Evolutionary conservation across 179 eudicot genomes (phyloP).

Genomic region (Pouteria campechiana): DNA sequence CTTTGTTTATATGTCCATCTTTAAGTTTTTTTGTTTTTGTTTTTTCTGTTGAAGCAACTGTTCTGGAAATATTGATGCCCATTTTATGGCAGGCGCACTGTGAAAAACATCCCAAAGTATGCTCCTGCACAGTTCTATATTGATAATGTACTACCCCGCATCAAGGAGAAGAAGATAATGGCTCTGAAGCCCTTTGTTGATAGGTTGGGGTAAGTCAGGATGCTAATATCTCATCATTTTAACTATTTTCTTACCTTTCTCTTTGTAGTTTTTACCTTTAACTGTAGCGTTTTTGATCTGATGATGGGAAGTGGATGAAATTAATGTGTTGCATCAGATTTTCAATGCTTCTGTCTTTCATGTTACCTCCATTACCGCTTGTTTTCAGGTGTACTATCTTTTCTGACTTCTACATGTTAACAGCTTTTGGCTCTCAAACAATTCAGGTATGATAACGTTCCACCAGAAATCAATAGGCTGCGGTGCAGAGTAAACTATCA

Average conservation of each 20-base stretch:
- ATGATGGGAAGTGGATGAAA: too few relatives aligned
- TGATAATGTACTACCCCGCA: constrained; percentile 94
- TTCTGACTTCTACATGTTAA: constrained; percentile 1
- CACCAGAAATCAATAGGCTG: constrained; percentile 80
- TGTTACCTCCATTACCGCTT: neutral
- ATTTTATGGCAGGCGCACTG: constrained; percentile 66
- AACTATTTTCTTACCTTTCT: neutral
- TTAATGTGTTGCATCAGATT: too few relatives aligned
- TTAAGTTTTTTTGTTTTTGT: neutral
- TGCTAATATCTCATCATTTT: neutral
- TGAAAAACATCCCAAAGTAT: constrained; percentile 96
- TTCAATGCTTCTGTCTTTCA: neutral
- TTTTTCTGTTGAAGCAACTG: neutral
- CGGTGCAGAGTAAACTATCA: constrained; percentile 97
- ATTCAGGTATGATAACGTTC: constrained; percentile 95
- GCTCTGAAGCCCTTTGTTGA: constrained; percentile 96
- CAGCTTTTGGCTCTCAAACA: too few relatives aligned
- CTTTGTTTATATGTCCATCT: too few relatives aligned
- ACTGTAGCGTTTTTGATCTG: too few relatives aligned
- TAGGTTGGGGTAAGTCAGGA: constrained; percentile 78
- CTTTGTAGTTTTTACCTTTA: too few relatives aligned
- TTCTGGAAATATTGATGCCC: neutral
- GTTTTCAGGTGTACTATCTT: neutral
- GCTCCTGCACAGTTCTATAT: constrained; percentile 94
- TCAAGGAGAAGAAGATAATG: constrained; percentile 99